Conservation (phyloP, 345 rosid species). For the Noccaea caerulescens region DNA sequence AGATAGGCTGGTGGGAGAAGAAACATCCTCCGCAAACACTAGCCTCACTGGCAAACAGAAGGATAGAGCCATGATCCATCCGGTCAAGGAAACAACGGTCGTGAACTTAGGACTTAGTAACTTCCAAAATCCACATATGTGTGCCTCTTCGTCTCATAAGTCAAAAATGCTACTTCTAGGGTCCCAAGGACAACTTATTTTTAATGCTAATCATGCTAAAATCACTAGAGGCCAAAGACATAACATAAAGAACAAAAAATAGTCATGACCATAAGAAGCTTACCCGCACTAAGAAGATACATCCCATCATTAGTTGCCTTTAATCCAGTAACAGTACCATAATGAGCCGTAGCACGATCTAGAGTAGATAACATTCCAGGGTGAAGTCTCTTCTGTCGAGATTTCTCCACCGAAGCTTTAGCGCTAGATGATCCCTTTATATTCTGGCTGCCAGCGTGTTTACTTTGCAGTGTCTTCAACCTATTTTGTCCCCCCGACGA, state of each 20-base stretch:
- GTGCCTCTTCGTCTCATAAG: constrained; percentile 9
- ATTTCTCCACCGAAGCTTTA: constrained; percentile 57
- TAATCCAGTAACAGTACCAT: constrained; percentile 88
- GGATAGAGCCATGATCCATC: not conserved
- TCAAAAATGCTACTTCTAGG: not conserved
- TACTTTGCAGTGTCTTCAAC: constrained; percentile 51
- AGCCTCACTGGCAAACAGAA: constrained; percentile 1
- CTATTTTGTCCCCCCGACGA: constrained; percentile 52
- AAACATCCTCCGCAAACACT: not conserved
- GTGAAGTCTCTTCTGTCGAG: constrained; percentile 70
- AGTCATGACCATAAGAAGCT: constrained; percentile 24
- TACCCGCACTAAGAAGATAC: constrained; percentile 97
- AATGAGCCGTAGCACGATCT: constrained; percentile 93
- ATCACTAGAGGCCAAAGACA: constrained; percentile 3
- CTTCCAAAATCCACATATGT: constrained; percentile 1
- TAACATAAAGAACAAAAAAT: constrained; percentile 16
- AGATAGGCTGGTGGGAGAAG: not conserved
- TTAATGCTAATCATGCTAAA: not conserved
- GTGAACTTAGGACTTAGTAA: not conserved
- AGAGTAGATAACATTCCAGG: constrained; percentile 83
- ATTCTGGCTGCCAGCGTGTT: constrained; percentile 58
- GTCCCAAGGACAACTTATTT: not conserved
- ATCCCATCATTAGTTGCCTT: constrained; percentile 86
- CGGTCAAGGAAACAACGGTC: constrained; percentile 1
- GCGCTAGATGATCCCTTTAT: constrained; percentile 56